These are phyloP conservation scores for Penicillium taxi DNA, from an alignment of 495 filamentous ascomycete genomes.

Conservation along the genomic window DNA sequence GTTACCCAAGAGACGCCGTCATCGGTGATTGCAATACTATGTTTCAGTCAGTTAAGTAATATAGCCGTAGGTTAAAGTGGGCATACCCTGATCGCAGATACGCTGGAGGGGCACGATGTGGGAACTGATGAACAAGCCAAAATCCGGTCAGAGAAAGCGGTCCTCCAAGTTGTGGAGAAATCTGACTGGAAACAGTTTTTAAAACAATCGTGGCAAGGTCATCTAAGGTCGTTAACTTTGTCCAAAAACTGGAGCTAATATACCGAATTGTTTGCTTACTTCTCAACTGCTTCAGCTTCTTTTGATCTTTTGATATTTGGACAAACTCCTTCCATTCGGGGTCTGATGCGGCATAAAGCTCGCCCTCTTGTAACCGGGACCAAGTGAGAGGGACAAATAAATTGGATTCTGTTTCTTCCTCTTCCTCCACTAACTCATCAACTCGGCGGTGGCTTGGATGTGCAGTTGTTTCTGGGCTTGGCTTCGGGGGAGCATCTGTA, in stretches of 20 bases:
- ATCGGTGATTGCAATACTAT: constrained; percentile 47
- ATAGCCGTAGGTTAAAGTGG: too few relatives aligned
- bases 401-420: constrained; percentile 27
- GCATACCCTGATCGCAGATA: constrained; percentile 54
- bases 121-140: constrained; percentile 57
- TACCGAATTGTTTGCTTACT: constrained; percentile 34
- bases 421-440: constrained; percentile 16
- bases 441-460: background rate
- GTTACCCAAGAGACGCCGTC: constrained; percentile 45
- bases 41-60: constrained; percentile 4
- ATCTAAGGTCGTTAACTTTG: constrained; percentile 22
- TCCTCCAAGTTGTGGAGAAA: constrained; percentile 40
- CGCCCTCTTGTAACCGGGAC: constrained; percentile 39
- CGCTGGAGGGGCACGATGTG: constrained; percentile 49
- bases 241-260: background rate
- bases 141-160: constrained; percentile 39
- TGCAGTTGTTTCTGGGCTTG: constrained; percentile 1
- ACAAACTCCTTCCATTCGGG: constrained; percentile 66
- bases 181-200: constrained; percentile 20
- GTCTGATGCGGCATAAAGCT: constrained; percentile 52
- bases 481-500: constrained; percentile 7
- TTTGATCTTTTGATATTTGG: constrained; percentile 45
- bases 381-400: constrained; percentile 61
- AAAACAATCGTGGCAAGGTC: constrained; percentile 45
- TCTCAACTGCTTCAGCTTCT: constrained; percentile 40